Evolutionary conservation across 768 basidiomycete species (phyloP).

Genomic region (Russula dissimulans): DNA sequence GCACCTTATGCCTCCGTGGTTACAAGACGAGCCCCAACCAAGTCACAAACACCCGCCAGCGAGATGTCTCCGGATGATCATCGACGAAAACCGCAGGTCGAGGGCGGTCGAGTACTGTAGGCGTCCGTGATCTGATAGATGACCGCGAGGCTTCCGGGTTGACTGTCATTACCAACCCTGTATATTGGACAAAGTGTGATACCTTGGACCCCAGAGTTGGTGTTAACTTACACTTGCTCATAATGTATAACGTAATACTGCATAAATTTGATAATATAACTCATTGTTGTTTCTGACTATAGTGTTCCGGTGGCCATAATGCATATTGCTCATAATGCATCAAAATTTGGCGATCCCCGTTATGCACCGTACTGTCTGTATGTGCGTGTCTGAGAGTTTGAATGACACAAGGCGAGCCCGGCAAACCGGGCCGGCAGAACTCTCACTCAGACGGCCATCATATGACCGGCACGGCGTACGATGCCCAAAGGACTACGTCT

Average conservation of each 20-base stretch:
- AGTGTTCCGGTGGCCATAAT: too few relatives aligned
- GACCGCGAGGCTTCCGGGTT: not conserved
- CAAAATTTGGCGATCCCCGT: too few relatives aligned
- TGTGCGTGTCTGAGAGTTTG: too few relatives aligned
- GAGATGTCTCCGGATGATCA: slow-evolving; percentile 35
- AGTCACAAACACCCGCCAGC: not conserved
- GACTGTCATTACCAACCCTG: not conserved
- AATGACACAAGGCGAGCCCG: not conserved
- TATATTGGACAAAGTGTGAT: not conserved
- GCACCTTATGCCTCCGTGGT: slow-evolving; percentile 32
- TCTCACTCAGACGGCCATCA: not conserved
- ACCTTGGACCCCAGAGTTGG: too few relatives aligned
- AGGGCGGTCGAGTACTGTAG: slow-evolving; percentile 26
- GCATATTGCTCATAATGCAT: too few relatives aligned
- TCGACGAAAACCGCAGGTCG: slow-evolving; percentile 47
- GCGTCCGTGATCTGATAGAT: slow-evolving; percentile 29
- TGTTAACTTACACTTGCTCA: too few relatives aligned
- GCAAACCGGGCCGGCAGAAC: not conserved
- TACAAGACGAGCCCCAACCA: slow-evolving; percentile 29
- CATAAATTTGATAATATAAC: too few relatives aligned
- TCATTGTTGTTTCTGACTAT: too few relatives aligned
- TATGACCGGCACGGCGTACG: not conserved
- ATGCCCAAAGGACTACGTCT: slow-evolving; percentile 27
- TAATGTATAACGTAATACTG: too few relatives aligned
- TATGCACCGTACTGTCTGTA: too few relatives aligned